Evolutionary conservation across 2,329 filamentous ascomycete species (phyloP).

Genomic region (Zasmidium angulare): DNA sequence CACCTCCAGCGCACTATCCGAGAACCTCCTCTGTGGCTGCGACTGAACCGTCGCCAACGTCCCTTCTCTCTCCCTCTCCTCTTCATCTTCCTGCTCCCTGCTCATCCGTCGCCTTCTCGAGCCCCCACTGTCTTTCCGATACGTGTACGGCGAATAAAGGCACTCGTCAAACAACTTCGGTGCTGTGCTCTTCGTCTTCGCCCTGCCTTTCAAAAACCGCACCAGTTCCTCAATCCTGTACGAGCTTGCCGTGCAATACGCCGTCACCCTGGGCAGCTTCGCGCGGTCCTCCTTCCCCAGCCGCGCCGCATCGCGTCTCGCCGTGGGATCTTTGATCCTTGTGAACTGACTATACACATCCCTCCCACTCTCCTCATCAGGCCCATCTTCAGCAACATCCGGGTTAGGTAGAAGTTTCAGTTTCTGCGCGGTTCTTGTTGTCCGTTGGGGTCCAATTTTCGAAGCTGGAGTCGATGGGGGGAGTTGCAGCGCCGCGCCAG

Average conservation of each 20-base stretch:
- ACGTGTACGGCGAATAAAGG: slow-evolving; percentile 92
- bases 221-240: slow-evolving; percentile 89
- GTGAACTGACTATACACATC: slow-evolving; percentile 99
- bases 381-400: slow-evolving; percentile 71
- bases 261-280: slow-evolving; percentile 84
- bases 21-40: slow-evolving; percentile 63
- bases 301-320: slow-evolving; percentile 84
- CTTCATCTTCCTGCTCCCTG: slow-evolving; percentile 22
- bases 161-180: slow-evolving; percentile 97
- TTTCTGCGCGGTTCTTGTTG: slow-evolving; percentile 94
- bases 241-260: slow-evolving; percentile 90
- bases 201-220: slow-evolving; percentile 83
- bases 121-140: slow-evolving; percentile 49
- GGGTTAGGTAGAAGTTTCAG: slow-evolving; percentile 94
- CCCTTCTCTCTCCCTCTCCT: slow-evolving; percentile 7
- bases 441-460: slow-evolving; percentile 92
- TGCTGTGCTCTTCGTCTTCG: slow-evolving; percentile 72
- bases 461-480: slow-evolving; percentile 44
- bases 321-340: slow-evolving; percentile 93
- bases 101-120: slow-evolving; percentile 22
- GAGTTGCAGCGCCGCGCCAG: slow-evolving; percentile 58
- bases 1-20: slow-evolving; percentile 69
- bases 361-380: slow-evolving; percentile 85
- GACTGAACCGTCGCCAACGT: slow-evolving; percentile 33
- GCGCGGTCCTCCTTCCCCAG: slow-evolving; percentile 91